These are phyloP conservation scores for Tolypocladium tropicale DNA, from an alignment of 2,329 filamentous ascomycete species.

Conservation along the genomic window DNA sequence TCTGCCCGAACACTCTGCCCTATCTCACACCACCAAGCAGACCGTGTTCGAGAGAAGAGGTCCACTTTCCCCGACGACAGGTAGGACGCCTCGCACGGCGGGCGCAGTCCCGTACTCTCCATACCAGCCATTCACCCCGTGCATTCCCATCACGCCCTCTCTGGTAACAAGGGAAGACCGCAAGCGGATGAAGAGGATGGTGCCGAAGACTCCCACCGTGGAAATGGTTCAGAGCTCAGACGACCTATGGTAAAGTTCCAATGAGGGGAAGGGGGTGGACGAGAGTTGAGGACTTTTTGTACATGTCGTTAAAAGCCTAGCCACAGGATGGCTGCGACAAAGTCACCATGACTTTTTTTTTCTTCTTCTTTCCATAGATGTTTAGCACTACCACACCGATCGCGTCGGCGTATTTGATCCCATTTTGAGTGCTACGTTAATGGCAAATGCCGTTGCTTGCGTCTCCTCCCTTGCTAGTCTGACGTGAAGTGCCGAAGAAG, in stretches of 20 bases:
- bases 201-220: constrained; percentile 52
- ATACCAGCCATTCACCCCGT: constrained; percentile 69
- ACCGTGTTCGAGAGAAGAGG: constrained; percentile 51
- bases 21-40: constrained; percentile 45
- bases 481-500: no score
- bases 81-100: constrained; percentile 53
- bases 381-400: background rate
- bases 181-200: constrained; percentile 55
- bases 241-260: constrained; percentile 51
- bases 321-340: constrained; percentile 7
- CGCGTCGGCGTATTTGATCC: background rate
- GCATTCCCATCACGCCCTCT: constrained; percentile 67
- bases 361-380: background rate
- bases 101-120: constrained; percentile 61
- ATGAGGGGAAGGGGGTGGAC: background rate
- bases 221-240: constrained; percentile 52
- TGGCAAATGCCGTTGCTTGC: background rate
- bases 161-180: constrained; percentile 61
- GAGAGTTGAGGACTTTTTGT: constrained; percentile 6
- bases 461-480: no score
- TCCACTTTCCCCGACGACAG: constrained; percentile 44
- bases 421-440: no score
- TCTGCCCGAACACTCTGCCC: constrained; percentile 37
- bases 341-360: constrained; percentile 13
- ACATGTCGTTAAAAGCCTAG: constrained; percentile 13